Percentiles rank a stretch among this genome's conserved stretches.
These are phyloP conservation scores for Fusarium paranaense DNA, from an alignment of 2,329 filamentous ascomycete genomes.

Conservation along the genomic window DNA sequence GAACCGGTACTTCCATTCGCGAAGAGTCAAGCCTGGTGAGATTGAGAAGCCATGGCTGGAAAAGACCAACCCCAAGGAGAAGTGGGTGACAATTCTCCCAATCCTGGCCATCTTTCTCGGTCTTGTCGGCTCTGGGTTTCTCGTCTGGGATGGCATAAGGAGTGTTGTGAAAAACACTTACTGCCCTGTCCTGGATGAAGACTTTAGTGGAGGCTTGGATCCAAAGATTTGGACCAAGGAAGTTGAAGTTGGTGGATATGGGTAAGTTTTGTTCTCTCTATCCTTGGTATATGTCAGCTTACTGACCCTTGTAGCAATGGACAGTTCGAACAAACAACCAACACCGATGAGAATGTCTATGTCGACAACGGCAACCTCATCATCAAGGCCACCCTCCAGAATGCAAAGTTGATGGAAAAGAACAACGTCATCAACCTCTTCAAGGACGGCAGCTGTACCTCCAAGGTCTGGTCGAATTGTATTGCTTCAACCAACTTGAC, in stretches of 20 bases:
- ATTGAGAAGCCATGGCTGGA: constrained; percentile 81
- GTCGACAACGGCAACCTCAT: constrained; percentile 75
- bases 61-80: constrained; percentile 82
- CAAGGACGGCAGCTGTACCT: constrained; percentile 75
- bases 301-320: constrained; percentile 69
- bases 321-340: constrained; percentile 83
- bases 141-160: constrained; percentile 80
- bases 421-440: constrained; percentile 77
- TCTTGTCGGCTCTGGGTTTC: constrained; percentile 73
- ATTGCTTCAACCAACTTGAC: constrained; percentile 80
- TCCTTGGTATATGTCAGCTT: too few species aligned
- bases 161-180: constrained; percentile 82
- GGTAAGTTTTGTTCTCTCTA: constrained; percentile 62
- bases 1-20: constrained; percentile 77
- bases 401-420: constrained; percentile 72
- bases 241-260: constrained; percentile 79
- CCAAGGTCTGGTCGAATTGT: constrained; percentile 66
- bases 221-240: constrained; percentile 78
- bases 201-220: constrained; percentile 71
- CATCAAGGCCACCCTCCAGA: constrained; percentile 83
- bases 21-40: constrained; percentile 77
- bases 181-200: constrained; percentile 74
- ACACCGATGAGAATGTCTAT: constrained; percentile 78
- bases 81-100: constrained; percentile 87
- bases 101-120: constrained; percentile 78